These are phyloP conservation scores for Entophlyctis luteolus DNA, from an alignment of 192 early-diverging fungal species.

Conservation along the genomic window DNA sequence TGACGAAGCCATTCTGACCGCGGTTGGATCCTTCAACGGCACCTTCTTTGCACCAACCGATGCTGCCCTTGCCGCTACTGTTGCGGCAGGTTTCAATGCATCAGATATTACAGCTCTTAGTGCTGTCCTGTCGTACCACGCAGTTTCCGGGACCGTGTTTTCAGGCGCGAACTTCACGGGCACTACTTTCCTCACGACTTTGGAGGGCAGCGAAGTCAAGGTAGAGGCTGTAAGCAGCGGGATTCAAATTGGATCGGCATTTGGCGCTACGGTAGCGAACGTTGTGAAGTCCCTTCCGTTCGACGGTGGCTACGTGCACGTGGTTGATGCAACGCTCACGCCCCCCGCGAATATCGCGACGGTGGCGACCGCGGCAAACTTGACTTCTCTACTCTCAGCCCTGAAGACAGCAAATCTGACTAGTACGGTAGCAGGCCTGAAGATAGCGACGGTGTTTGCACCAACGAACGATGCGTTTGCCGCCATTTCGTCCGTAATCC, in stretches of 20 bases:
- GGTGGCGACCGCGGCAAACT: slow-evolving; percentile 9
- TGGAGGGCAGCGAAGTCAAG: slow-evolving; percentile 15
- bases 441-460: slow-evolving; percentile 43
- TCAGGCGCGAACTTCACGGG: neutral
- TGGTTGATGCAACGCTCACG: slow-evolving; percentile 42
- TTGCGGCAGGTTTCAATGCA: slow-evolving; percentile 6
- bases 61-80: slow-evolving; percentile 6
- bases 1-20: neutral
- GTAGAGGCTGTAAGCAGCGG: neutral
- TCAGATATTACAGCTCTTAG: neutral
- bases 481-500: slow-evolving; percentile 24
- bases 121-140: slow-evolving; percentile 19
- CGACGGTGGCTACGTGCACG: slow-evolving; percentile 45
- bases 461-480: slow-evolving; percentile 45
- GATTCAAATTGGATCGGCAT: slow-evolving; percentile 1
- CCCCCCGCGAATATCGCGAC: slow-evolving; percentile 31
- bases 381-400: slow-evolving; percentile 25
- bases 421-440: slow-evolving; percentile 26
- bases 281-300: slow-evolving; percentile 32
- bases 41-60: slow-evolving; percentile 31
- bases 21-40: slow-evolving; percentile 8
- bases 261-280: slow-evolving; percentile 18
- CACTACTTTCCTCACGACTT: slow-evolving; percentile 5
- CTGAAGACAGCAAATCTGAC: slow-evolving; percentile 20
- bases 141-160: slow-evolving; percentile 5